phyloP scores from a whole-genome alignment of 306 rosid genomes.

The Cyamopsis tetragonoloba region DNA sequence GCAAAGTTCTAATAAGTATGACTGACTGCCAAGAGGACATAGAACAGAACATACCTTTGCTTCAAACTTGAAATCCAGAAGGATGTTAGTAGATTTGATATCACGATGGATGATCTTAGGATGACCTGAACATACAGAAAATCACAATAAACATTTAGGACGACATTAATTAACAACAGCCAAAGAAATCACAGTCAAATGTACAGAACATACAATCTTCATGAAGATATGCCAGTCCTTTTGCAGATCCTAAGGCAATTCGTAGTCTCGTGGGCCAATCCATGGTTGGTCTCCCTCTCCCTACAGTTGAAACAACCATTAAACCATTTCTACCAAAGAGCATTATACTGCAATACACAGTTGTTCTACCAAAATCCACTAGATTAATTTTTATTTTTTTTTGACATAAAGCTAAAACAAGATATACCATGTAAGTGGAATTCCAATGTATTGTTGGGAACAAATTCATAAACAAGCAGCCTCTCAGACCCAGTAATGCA shows the following conservation, averaged over 20 bases:
- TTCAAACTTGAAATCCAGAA: constrained; percentile 87
- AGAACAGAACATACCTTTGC: constrained; percentile 56
- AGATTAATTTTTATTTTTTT: no score
- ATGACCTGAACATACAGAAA: constrained; percentile 56
- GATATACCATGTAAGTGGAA: constrained; percentile 83
- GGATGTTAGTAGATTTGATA: constrained; percentile 86
- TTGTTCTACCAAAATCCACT: no score
- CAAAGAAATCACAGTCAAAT: not conserved
- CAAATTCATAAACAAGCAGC: constrained; percentile 90
- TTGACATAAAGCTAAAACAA: not conserved
- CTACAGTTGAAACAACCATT: constrained; percentile 44
- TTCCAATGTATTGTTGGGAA: constrained; percentile 81
- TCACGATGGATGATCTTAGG: constrained; percentile 98
- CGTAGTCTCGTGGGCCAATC: constrained; percentile 81
- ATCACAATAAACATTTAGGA: constrained; percentile 2
- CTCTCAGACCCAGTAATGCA: constrained; percentile 75
- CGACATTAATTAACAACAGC: not conserved
- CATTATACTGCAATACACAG: not conserved
- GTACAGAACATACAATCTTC: constrained; percentile 78
- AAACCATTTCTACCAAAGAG: constrained; percentile 24
- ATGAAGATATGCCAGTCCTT: constrained; percentile 94
- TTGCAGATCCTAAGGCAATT: constrained; percentile 91
- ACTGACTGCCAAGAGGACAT: not conserved
- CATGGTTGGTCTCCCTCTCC: constrained; percentile 83
- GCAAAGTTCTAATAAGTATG: not conserved